phyloP scores from a whole-genome alignment of 345 rosid species.

The Euphorbia tirucalli region DNA sequence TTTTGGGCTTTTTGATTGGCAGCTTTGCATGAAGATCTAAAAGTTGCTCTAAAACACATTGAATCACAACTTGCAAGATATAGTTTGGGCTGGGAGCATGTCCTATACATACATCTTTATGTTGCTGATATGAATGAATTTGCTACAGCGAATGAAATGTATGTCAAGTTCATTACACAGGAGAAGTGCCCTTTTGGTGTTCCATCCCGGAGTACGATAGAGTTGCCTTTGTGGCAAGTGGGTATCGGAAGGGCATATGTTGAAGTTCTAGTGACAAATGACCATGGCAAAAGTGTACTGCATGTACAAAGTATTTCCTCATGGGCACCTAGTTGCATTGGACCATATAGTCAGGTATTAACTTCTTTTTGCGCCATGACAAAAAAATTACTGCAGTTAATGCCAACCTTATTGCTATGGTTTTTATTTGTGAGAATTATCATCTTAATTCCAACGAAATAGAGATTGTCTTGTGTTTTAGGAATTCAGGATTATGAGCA shows the following conservation, averaged over 20 bases:
- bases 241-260: constrained; percentile 75
- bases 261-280: constrained; percentile 74
- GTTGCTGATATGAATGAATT: constrained; percentile 86
- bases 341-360: constrained; percentile 94
- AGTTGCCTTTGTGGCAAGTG: constrained; percentile 70
- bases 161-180: constrained; percentile 80
- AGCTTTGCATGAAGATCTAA: constrained; percentile 79
- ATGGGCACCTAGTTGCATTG: constrained; percentile 99
- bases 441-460: background rate
- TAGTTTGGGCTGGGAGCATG: constrained; percentile 75
- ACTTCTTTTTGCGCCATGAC: constrained; percentile 1
- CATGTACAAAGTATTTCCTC: constrained; percentile 95
- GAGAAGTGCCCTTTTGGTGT: constrained; percentile 92
- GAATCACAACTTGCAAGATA: constrained; percentile 54
- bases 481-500: background rate
- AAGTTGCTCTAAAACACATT: constrained; percentile 48
- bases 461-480: background rate
- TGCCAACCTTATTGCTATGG: background rate
- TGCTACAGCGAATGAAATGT: constrained; percentile 71
- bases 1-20: constrained; percentile 17
- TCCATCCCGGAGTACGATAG: constrained; percentile 96
- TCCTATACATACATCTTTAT: constrained; percentile 82
- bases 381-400: background rate
- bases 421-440: background rate
- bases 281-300: constrained; percentile 75